phyloP scores from a whole-genome alignment of 1,139 yeast genomes.

The Pneumocystis jirovecii region DNA sequence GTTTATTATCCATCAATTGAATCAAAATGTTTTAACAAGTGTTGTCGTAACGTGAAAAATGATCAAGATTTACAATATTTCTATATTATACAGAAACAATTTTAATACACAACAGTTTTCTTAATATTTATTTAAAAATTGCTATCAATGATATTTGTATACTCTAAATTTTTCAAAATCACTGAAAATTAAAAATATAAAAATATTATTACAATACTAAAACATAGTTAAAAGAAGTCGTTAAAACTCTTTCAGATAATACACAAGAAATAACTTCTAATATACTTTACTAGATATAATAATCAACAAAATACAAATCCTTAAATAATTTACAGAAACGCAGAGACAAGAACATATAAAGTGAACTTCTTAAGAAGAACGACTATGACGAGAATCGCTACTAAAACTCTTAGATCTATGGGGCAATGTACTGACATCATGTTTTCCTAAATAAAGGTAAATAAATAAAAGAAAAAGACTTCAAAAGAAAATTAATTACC shows the following conservation, averaged over 20 bases:
- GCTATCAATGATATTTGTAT: no score
- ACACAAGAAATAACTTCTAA: background rate
- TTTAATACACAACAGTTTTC: no score
- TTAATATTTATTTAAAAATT: no score
- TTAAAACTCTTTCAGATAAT: no score
- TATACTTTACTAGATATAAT: background rate
- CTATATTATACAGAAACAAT: background rate
- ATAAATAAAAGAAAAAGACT: background rate
- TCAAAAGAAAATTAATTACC: slow-evolving; percentile 8
- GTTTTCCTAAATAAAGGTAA: background rate
- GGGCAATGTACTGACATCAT: slow-evolving; percentile 7
- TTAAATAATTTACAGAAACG: background rate
- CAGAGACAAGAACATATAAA: background rate
- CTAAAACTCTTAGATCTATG: background rate
- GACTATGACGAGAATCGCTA: background rate
- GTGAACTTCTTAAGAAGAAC: background rate
- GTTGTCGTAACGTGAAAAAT: background rate
- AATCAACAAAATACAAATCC: background rate
- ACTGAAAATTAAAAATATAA: no score
- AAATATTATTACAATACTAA: no score
- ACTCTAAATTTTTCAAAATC: no score
- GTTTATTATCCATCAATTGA: background rate
- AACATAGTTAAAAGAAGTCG: no score
- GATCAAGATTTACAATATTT: background rate
- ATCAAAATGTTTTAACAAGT: background rate